These are phyloP conservation scores for Amanita jacksonii DNA, from an alignment of 768 basidiomycete genomes.

Conservation along the genomic window DNA sequence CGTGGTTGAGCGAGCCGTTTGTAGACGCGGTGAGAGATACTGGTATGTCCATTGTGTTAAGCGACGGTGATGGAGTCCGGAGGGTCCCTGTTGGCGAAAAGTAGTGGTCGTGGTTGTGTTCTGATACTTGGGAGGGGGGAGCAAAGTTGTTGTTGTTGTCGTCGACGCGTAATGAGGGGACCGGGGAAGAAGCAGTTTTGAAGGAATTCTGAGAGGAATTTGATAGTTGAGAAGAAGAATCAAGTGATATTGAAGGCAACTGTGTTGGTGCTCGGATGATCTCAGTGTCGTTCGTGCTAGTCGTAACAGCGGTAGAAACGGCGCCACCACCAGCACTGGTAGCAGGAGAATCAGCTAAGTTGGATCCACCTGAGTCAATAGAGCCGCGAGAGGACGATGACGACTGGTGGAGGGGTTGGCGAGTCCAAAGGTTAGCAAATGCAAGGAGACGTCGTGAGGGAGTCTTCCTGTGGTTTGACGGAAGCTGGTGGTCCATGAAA, in stretches of 20 bases:
- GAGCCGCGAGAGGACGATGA: background rate
- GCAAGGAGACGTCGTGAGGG: conserved; percentile 16
- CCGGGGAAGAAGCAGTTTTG: background rate
- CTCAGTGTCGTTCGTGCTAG: background rate
- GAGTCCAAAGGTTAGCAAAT: background rate
- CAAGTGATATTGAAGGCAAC: background rate
- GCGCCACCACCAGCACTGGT: too few species aligned
- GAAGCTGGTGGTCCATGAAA: conserved; percentile 20
- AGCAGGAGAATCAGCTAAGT: too few species aligned
- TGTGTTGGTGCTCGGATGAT: background rate
- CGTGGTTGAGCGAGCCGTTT: conserved; percentile 3
- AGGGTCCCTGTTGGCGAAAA: too few species aligned
- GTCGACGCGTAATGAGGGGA: background rate
- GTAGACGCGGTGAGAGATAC: background rate
- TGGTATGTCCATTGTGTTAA: conserved; percentile 1
- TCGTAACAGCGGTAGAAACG: background rate
- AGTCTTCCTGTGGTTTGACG: conserved; percentile 18
- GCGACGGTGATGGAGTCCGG: background rate
- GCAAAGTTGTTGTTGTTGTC: too few species aligned
- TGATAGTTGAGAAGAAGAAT: background rate
- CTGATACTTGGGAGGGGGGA: too few species aligned
- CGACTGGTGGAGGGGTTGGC: conserved; percentile 1
- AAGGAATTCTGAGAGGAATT: too few species aligned
- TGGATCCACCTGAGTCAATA: background rate
- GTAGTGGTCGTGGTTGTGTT: too few species aligned